A percentile compares a stretch with the other conserved stretches of the same genome.
phyloP scores from a whole-genome alignment of 2,329 filamentous ascomycete genomes.

The Septoria linicola region DNA sequence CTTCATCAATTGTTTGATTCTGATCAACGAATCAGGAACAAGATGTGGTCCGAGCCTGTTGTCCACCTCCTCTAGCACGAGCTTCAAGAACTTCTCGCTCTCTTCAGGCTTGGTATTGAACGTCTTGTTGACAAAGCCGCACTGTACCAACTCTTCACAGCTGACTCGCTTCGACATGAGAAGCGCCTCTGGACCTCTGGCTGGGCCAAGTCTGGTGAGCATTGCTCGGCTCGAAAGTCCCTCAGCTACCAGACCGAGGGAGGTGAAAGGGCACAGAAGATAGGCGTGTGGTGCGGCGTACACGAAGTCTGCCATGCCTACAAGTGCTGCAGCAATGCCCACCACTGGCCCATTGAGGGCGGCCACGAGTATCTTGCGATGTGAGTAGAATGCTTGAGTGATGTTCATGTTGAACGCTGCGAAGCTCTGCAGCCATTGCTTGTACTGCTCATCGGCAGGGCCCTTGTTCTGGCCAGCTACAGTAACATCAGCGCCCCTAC shows the following conservation, averaged over 20 bases:
- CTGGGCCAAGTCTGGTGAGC: conserved; percentile 73
- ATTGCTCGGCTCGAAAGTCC: conserved; percentile 78
- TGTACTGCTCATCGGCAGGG: conserved; percentile 43
- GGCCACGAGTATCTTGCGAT: conserved; percentile 88
- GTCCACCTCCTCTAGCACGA: conserved; percentile 77
- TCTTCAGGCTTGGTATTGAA: conserved; percentile 62
- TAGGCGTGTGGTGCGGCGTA: conserved; percentile 81
- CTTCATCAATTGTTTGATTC: conserved; percentile 81
- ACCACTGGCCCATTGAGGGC: conserved; percentile 91
- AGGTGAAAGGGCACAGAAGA: conserved; percentile 87
- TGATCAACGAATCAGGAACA: conserved; percentile 72
- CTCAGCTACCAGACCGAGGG: conserved; percentile 85
- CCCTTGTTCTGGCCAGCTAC: conserved; percentile 43
- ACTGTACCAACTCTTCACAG: conserved; percentile 68
- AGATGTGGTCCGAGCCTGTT: conserved; percentile 78
- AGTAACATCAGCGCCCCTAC: conserved; percentile 76
- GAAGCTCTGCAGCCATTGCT: conserved; percentile 69
- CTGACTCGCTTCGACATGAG: conserved; percentile 81
- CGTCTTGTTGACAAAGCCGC: conserved; percentile 84
- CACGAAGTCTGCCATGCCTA: conserved; percentile 86
- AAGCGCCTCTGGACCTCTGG: conserved; percentile 86
- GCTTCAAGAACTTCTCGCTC: conserved; percentile 64
- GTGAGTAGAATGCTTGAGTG: conserved; percentile 85
- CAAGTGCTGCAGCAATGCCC: conserved; percentile 80
- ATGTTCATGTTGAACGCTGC: conserved; percentile 82